Percentiles rank a stretch among this genome's conserved stretches.
phyloP scores from a whole-genome alignment of 192 early-diverging fungal genomes.

The Mortierella alpina region DNA sequence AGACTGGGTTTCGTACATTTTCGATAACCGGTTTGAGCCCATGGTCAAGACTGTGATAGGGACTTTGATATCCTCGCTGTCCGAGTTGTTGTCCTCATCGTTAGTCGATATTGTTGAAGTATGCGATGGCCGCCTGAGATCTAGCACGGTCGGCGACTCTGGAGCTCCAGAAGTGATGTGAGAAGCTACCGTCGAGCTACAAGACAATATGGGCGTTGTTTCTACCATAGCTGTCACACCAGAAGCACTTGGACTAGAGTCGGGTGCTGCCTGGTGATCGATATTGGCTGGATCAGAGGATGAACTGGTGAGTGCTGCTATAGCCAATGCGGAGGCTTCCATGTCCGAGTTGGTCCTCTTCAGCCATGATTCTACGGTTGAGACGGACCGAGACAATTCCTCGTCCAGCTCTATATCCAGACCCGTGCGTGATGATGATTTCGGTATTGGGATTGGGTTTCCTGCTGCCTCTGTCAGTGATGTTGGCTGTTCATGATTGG shows the following conservation, averaged over 20 bases:
- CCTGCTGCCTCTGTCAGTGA: background rate
- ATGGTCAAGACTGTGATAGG: background rate
- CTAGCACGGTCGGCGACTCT: background rate
- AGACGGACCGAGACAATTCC: constrained; percentile 10
- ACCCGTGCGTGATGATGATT: background rate
- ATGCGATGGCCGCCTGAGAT: constrained; percentile 19
- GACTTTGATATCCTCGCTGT: background rate
- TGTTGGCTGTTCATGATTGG: background rate
- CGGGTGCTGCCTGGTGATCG: background rate
- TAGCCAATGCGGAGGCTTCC: background rate
- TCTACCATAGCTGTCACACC: background rate
- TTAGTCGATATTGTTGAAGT: constrained; percentile 18
- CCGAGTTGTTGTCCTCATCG: constrained; percentile 25
- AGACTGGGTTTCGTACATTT: constrained; percentile 16
- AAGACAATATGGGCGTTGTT: background rate
- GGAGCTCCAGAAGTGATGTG: background rate
- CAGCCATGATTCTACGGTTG: constrained; percentile 37
- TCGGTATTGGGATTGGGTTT: background rate
- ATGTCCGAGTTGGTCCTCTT: constrained; percentile 9
- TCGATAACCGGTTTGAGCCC: background rate
- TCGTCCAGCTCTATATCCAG: constrained; percentile 14
- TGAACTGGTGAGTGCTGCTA: too few species aligned
- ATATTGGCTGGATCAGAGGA: background rate
- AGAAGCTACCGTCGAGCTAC: background rate
- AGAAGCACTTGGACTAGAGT: background rate